A percentile compares a stretch with the other conserved stretches of the same genome.
Conservation (phyloP, 257 asterid species). For the Salvia hispanica region DNA sequence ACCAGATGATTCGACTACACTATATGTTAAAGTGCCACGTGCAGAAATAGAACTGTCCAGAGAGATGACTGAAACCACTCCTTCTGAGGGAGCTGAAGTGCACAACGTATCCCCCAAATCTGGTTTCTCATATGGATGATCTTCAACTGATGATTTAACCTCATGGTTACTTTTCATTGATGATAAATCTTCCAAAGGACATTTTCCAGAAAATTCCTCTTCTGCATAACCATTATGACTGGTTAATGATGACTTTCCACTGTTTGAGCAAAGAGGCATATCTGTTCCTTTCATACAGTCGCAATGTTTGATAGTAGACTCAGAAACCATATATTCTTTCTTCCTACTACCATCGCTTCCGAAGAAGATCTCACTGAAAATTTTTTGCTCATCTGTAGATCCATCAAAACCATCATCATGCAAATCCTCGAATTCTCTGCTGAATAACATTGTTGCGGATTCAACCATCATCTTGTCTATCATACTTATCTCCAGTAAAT, state of each 20-base stretch:
- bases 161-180: constrained; percentile 36
- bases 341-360: constrained; percentile 45
- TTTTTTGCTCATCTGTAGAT: constrained; percentile 55
- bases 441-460: constrained; percentile 44
- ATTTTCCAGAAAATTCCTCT: constrained; percentile 38
- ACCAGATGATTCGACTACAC: constrained; percentile 74
- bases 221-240: constrained; percentile 45
- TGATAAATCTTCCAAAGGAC: constrained; percentile 35
- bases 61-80: constrained; percentile 43
- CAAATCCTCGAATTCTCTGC: constrained; percentile 62
- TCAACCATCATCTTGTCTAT: constrained; percentile 39
- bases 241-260: constrained; percentile 59
- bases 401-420: constrained; percentile 71
- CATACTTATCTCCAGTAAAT: constrained; percentile 26
- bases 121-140: constrained; percentile 43
- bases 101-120: constrained; percentile 39
- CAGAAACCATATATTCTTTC: constrained; percentile 44
- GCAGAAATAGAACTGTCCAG: constrained; percentile 41
- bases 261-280: constrained; percentile 44
- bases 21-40: constrained; percentile 43
- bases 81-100: constrained; percentile 46
- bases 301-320: constrained; percentile 42
- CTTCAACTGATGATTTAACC: constrained; percentile 44
- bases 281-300: constrained; percentile 39
- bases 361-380: constrained; percentile 66